Evolutionary conservation across 257 asterid genomes (phyloP).

Genomic region (Solanum corneliomulleri): DNA sequence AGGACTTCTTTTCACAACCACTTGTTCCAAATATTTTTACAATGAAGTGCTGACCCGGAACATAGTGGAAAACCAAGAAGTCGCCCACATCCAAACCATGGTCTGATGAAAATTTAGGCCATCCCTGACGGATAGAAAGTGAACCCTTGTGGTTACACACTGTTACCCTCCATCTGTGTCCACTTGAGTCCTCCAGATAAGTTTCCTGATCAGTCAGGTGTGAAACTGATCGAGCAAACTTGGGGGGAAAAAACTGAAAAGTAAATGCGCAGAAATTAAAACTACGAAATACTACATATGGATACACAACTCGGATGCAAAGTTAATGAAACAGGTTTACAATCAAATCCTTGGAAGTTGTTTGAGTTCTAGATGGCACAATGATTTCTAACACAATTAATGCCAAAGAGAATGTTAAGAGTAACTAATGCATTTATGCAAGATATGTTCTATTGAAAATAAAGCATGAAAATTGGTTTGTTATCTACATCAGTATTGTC

Average conservation of each 20-base stretch:
- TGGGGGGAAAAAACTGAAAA: constrained; percentile 61
- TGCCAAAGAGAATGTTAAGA: background rate
- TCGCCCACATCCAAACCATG: constrained; percentile 36
- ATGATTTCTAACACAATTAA: background rate
- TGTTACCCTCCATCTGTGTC: constrained; percentile 28
- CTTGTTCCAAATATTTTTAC: constrained; percentile 31
- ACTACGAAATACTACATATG: background rate
- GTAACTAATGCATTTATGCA: background rate
- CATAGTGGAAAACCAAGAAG: constrained; percentile 21
- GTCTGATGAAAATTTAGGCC: constrained; percentile 36
- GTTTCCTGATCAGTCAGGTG: constrained; percentile 20
- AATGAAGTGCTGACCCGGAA: constrained; percentile 25
- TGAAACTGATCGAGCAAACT: constrained; percentile 13
- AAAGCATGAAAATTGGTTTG: background rate
- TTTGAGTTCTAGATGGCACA: background rate
- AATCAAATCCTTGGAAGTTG: background rate
- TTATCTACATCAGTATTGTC: background rate
- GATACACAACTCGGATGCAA: background rate
- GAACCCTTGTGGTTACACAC: constrained; percentile 13
- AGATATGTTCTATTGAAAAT: background rate
- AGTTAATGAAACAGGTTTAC: background rate
- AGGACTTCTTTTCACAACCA: constrained; percentile 22
- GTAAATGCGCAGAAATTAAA: background rate
- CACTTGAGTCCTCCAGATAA: constrained; percentile 40
- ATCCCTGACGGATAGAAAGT: constrained; percentile 46